Evolutionary conservation across 768 basidiomycete genomes (phyloP).

Genomic region (Podaxis sp.): DNA sequence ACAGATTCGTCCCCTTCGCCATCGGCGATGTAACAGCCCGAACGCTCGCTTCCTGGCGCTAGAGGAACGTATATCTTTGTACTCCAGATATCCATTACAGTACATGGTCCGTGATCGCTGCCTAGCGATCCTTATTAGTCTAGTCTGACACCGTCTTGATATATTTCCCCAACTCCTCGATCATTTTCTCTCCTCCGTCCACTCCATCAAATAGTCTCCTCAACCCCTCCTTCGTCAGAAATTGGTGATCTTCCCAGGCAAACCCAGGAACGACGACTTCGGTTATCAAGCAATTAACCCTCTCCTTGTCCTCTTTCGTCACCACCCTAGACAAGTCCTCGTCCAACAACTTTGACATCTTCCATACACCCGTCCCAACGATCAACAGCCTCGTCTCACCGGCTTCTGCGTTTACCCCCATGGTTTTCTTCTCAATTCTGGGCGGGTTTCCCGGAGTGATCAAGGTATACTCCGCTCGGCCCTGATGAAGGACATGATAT

Average conservation of each 20-base stretch:
- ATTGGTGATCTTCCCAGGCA: conserved; percentile 47
- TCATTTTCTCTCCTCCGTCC: neutral
- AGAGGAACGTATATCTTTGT: neutral
- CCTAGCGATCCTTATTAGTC: neutral
- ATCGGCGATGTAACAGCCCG: no score
- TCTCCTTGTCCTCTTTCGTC: conserved; percentile 27
- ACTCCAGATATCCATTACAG: neutral
- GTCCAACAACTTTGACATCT: conserved; percentile 47
- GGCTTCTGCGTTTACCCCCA: conserved; percentile 35
- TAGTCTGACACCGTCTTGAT: neutral
- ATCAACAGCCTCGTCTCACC: conserved; percentile 46
- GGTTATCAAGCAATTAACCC: conserved; percentile 49
- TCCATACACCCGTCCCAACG: conserved; percentile 51
- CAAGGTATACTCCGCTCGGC: conserved; percentile 47
- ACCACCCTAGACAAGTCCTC: conserved; percentile 29
- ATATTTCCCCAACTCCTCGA: neutral
- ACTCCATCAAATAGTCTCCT: conserved; percentile 27
- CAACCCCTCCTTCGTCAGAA: conserved; percentile 31
- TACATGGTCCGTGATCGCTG: neutral
- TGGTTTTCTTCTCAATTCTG: conserved; percentile 35
- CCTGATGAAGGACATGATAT: conserved; percentile 47
- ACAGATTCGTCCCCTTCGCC: neutral
- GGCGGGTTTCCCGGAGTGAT: conserved; percentile 27
- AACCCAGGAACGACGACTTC: conserved; percentile 60
- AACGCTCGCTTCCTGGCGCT: no score